Percentiles rank a stretch among this genome's conserved stretches.
Conservation (phyloP, 345 rosid genomes). For the Camelina neglecta region DNA sequence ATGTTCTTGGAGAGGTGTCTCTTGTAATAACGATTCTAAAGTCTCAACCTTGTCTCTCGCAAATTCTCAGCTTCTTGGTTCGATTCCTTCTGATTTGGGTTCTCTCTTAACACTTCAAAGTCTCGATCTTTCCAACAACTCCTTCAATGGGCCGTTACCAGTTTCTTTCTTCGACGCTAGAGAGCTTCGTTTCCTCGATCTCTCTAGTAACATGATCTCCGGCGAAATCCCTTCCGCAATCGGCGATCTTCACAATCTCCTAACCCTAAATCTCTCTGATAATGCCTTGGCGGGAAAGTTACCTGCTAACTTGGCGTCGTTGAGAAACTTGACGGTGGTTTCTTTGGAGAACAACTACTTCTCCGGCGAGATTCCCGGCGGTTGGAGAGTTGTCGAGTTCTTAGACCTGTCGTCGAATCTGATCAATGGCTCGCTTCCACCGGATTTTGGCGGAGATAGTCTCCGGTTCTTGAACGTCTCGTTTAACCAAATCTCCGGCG, state of each 20-base stretch:
- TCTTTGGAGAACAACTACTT: slow-evolving; percentile 68
- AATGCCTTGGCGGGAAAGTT: slow-evolving; percentile 78
- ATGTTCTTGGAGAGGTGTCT: slow-evolving; percentile 80
- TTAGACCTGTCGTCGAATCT: slow-evolving; percentile 82
- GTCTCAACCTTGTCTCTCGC: slow-evolving; percentile 69
- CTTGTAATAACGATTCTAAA: slow-evolving; percentile 52
- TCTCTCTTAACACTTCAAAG: slow-evolving; percentile 57
- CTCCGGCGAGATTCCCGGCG: slow-evolving; percentile 57
- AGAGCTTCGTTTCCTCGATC: slow-evolving; percentile 32
- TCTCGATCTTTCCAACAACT: slow-evolving; percentile 53
- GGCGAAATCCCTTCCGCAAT: slow-evolving; percentile 29
- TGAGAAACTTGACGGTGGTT: slow-evolving; percentile 57
- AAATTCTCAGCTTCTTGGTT: slow-evolving; percentile 67
- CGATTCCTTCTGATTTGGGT: slow-evolving; percentile 73
- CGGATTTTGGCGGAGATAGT: slow-evolving; percentile 62
- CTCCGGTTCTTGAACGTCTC: slow-evolving; percentile 68
- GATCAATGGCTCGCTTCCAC: slow-evolving; percentile 73
- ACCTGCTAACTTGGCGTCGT: slow-evolving; percentile 52
- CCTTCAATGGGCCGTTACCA: slow-evolving; percentile 43
- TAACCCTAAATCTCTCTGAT: slow-evolving; percentile 58
- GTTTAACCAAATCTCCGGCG: slow-evolving; percentile 67
- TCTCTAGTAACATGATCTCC: slow-evolving; percentile 43
- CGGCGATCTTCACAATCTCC: slow-evolving; percentile 40
- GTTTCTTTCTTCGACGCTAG: slow-evolving; percentile 31
- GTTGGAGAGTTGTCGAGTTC: slow-evolving; percentile 55